Base-by-base conservation (phyloP, 208 protist genomes). In the Trypanosoma scelopori region DNA sequence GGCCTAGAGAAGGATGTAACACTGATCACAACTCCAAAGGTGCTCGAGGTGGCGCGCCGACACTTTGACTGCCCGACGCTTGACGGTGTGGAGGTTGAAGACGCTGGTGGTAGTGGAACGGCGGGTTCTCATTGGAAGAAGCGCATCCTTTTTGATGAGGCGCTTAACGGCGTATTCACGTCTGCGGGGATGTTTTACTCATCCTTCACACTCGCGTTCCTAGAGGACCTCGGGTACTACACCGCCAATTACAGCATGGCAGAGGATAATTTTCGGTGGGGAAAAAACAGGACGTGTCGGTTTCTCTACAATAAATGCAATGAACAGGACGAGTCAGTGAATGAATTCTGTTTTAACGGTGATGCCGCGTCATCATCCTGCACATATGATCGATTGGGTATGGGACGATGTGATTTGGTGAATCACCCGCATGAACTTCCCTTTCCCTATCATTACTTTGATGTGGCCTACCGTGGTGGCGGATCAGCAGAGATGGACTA, bases 101-200 rank as follows among this genome's bases (percentile, higher is more conserved):
- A 85, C 53, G 35, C 37, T 23, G 84, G 81, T 16, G 75, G 66
- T 22, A 15, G n/a, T 23, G 78, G 84, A n/a, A 91, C 81, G 7
- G 55, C 55, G 4, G 67, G 68, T 11, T 84, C 81, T 18, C 84
- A 91, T 60, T 87, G 84, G 81, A 85, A 91, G 41, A 79, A 84
- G 32, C 70, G 81, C 43, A 76, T 91, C 61, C 67, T 90, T 0
- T 78, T 69, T 51, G 52, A 84, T 25, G 84, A 90, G 49, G 72
- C 57, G 1, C 65, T 90, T 13, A 71, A 79, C 0, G 84, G 84
- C 25, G 63, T 70, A 37, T 43, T 84, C 25, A 71, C 84, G 6
- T 65, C 67, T 18, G 57, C 66, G 5, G 55, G 47, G 1, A 41
- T 78, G 1, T 78, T 76, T 59, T 81, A 77, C 53, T 85, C 84